Percentiles rank a stretch among this genome's conserved stretches.
These are phyloP conservation scores for Debaryomyces maramus DNA, from an alignment of 805 yeast species.

Conservation along the genomic window DNA sequence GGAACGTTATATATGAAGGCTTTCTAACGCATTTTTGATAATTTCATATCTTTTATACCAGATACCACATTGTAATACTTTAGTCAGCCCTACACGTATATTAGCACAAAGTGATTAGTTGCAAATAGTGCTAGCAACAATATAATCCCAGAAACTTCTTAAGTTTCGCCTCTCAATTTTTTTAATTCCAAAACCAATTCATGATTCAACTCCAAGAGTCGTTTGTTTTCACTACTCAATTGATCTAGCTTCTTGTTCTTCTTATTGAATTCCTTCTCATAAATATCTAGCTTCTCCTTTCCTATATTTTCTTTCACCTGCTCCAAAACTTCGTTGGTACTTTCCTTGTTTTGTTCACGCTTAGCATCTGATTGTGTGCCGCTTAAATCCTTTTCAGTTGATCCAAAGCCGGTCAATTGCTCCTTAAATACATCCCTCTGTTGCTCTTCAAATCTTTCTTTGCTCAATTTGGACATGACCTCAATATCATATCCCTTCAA, in stretches of 20 bases:
- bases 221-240: slow-evolving; percentile 26
- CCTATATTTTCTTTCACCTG: slow-evolving; percentile 16
- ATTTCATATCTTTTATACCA: too few relatives aligned
- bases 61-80: too few relatives aligned
- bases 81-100: too few relatives aligned
- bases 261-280: slow-evolving; percentile 22
- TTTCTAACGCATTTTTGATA: too few relatives aligned
- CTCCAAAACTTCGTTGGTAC: slow-evolving; percentile 9
- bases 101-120: too few relatives aligned
- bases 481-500: slow-evolving; percentile 23
- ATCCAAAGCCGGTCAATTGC: not conserved
- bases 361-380: not conserved
- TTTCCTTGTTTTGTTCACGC: not conserved
- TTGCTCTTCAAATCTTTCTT: slow-evolving; percentile 18
- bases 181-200: slow-evolving; percentile 13
- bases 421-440: slow-evolving; percentile 7
- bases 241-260: slow-evolving; percentile 21
- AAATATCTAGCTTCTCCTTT: slow-evolving; percentile 15
- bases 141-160: too few relatives aligned
- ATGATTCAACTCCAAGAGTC: slow-evolving; percentile 33
- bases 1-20: too few relatives aligned
- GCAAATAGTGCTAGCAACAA: too few relatives aligned
- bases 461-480: slow-evolving; percentile 19
- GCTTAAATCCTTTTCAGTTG: not conserved
- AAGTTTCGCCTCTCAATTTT: not conserved